Base-by-base conservation (phyloP, 768 basidiomycete genomes). In the Termitomyces sp. region DNA sequence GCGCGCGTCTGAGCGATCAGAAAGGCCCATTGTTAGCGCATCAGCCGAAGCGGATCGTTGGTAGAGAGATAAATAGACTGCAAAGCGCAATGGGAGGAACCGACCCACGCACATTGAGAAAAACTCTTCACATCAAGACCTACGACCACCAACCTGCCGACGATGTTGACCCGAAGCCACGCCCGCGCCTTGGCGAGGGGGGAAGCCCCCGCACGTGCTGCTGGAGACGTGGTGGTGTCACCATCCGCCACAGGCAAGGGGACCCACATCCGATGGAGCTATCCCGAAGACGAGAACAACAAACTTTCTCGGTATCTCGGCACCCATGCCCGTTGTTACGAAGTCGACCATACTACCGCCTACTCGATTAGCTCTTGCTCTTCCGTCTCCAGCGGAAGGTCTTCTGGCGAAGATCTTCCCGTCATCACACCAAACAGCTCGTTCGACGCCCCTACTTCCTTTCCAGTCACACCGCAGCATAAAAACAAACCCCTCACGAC, bases 141-240 rank as follows among this genome's bases (percentile, higher is more conserved):
- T 6, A 43, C 26, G 3, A 14, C 31, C 40, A 11, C 43, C 43
- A 21, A 7, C 41, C 19, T 45, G 23, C 37, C 11, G 15, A 45
- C 41, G 19, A 62, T 62, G 61, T 17, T 62, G 17, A 62, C 61
- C 4, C 40, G 57, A 42, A 62, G 57, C 57, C 51, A 56, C 50
- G 61, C 61, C 14, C 49, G 55, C 23, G 46, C 47, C 23, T 23
- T 53, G 15, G 51, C 46, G 28, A 47, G 35, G 28, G 33, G 14
- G 12, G 46, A 46, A 37, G 48, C 49, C 31, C 42, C 55, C 33
- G 21, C 55, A 28, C 21, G 28, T 37, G 37, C 46, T 17, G 51
- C 41, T 10, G 30, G 9, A 21, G 8, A 8, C 9, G 47, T 33
- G 3, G 26, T 50, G 23, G 54, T 56, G 2, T 49, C 57, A 6